Evolutionary conservation across 371 early-diverging fungal genomes (phyloP).

Genomic region (Dichotomocladium elegans): DNA sequence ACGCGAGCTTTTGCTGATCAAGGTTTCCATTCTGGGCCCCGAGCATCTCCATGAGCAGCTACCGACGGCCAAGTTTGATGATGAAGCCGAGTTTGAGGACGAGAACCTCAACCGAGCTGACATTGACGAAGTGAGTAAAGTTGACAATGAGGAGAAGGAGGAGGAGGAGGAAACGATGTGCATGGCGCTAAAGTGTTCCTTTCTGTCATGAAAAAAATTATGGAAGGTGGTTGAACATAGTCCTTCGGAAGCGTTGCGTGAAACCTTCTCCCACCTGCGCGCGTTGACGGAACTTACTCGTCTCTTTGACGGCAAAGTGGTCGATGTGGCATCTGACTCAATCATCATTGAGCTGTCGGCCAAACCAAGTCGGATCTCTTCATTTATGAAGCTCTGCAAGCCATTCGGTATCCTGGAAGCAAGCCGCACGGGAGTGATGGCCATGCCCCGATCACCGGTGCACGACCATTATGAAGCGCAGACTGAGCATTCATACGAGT

Average conservation of each 20-base stretch:
- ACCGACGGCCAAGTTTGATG: slow-evolving; percentile 31
- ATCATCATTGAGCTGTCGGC: slow-evolving; percentile 85
- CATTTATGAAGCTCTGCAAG: slow-evolving; percentile 87
- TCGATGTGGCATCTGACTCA: slow-evolving; percentile 84
- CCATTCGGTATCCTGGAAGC: slow-evolving; percentile 96
- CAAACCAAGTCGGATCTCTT: slow-evolving; percentile 81
- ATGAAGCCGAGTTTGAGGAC: slow-evolving; percentile 37
- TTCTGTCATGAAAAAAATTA: too few species aligned
- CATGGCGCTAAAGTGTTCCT: too few species aligned
- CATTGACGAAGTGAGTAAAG: too few species aligned
- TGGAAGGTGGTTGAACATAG: too few species aligned
- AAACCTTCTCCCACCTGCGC: slow-evolving; percentile 76
- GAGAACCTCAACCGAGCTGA: slow-evolving; percentile 39
- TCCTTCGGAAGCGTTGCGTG: too few species aligned
- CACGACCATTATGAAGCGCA: slow-evolving; percentile 65
- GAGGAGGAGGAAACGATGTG: too few species aligned
- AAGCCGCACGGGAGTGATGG: slow-evolving; percentile 91
- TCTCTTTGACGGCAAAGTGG: slow-evolving; percentile 83
- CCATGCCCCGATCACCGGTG: slow-evolving; percentile 87
- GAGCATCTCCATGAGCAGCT: slow-evolving; percentile 56
- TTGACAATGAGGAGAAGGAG: too few species aligned
- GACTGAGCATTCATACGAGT: slow-evolving; percentile 47
- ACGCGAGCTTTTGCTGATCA: slow-evolving; percentile 89
- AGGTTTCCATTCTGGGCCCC: slow-evolving; percentile 87
- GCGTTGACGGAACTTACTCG: slow-evolving; percentile 79